Evolutionary conservation across 805 yeast species (phyloP), one percentile per base, ranked within the genome.

Genomic region (Candida sakaeoensis): DNA sequence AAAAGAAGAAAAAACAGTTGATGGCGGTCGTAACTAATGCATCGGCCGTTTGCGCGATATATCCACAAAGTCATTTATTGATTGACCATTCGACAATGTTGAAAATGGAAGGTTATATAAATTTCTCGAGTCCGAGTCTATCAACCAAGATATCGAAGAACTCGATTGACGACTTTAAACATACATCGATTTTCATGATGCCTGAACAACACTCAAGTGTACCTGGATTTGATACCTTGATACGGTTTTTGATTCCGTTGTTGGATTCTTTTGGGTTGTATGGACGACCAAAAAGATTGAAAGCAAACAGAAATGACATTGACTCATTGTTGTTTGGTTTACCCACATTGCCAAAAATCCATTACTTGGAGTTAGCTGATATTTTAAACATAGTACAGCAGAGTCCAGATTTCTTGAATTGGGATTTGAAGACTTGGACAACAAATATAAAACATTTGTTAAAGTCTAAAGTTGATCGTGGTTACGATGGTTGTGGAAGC

Each of bases 1-100:
- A 84, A 55, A 82, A 83, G 58, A 68, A 68, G 59, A 87, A 86
- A 56, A 66, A 72, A 42, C 65, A 72, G 32, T 80, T 90, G 12
- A 78, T 93, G 80, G 97, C 97, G 0, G 79, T 82, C 12, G 79
- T 90, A 24, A 69, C 77, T 5, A 70, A 71, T 31, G 91, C 93
- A 1, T 63, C 75, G 36, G 77, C 88, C 6, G 81, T 87, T 15
- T 82, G 84, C 48, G 97, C 99, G 0, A 80, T 90, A n/a, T 93
- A 88, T 60, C 99, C 99, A 9, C 89, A 86, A 53, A 74, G 89
- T 36, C 81, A 82, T 18, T 68, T 77, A 45, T 75, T 91, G 46
- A 85, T 93, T 46, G 95, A 91, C 62, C 80, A 80, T 45, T 80
- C 91, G 39, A 87, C 97, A 2, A 80, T 93, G 75, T 75, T 91